These are phyloP conservation scores for Hypsizygus ulmarius DNA, from an alignment of 1,284 basidiomycete species.

Conservation along the genomic window DNA sequence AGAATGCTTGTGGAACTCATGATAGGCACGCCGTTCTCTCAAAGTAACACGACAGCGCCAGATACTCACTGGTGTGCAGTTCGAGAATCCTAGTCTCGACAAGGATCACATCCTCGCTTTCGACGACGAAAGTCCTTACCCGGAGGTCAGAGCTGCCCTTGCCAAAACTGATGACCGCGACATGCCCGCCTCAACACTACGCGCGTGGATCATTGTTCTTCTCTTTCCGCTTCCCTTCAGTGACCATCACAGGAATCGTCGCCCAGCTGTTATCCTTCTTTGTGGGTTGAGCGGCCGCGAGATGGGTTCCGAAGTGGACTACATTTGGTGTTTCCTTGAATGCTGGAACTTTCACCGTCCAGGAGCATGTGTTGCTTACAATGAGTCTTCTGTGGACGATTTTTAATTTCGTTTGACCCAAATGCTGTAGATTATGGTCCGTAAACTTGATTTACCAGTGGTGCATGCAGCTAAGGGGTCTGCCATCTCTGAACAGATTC, in stretches of 20 bases:
- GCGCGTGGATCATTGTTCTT: conserved; percentile 53
- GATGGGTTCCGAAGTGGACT: conserved; percentile 38
- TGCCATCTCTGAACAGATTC: conserved; percentile 27
- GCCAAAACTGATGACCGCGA: conserved; percentile 49
- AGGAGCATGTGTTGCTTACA: conserved; percentile 61
- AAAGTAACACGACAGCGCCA: conserved; percentile 6
- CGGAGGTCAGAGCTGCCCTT: conserved; percentile 55
- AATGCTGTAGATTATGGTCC: conserved; percentile 52
- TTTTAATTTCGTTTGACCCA: conserved; percentile 1
- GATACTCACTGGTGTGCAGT: conserved; percentile 30
- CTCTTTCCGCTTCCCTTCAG: conserved; percentile 46
- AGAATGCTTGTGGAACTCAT: too few relatives aligned
- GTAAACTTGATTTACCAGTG: conserved; percentile 16
- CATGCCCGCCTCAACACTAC: conserved; percentile 49
- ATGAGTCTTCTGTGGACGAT: conserved; percentile 23
- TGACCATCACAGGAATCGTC: conserved; percentile 40
- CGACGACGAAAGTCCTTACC: conserved; percentile 55
- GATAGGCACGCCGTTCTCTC: too few relatives aligned
- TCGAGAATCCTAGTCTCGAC: conserved; percentile 52
- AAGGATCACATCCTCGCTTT: conserved; percentile 29
- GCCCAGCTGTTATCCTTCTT: conserved; percentile 48
- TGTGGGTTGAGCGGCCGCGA: conserved; percentile 42
- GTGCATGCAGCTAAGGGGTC: neutral
- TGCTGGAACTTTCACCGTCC: conserved; percentile 49
- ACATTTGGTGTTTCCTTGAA: conserved; percentile 44